phyloP scores from a whole-genome alignment of 2,329 filamentous ascomycete genomes.

The Podosphaera fusca region DNA sequence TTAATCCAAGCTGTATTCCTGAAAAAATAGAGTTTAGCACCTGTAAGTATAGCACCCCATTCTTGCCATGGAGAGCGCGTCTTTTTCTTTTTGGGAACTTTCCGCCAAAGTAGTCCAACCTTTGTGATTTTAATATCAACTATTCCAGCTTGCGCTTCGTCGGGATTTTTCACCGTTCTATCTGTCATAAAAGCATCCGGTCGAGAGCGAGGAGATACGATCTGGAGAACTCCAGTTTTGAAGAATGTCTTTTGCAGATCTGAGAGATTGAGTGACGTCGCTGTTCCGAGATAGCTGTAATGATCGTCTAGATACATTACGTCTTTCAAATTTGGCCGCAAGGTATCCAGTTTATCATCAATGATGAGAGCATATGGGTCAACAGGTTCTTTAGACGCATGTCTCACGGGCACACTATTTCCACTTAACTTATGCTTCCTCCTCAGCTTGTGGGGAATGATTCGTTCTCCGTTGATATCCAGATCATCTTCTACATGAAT shows the following conservation, averaged over 20 bases:
- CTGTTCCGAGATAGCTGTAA: conserved; percentile 67
- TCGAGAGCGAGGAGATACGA: conserved; percentile 77
- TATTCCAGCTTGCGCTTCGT: conserved; percentile 72
- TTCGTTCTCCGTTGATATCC: conserved; percentile 53
- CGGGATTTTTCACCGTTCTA: conserved; percentile 60
- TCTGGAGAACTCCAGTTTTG: conserved; percentile 77
- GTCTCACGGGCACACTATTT: conserved; percentile 38
- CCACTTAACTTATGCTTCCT: conserved; percentile 45
- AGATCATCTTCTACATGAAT: conserved; percentile 90
- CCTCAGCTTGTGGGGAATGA: conserved; percentile 46
- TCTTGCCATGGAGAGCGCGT: conserved; percentile 93
- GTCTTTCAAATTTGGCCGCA: conserved; percentile 76
- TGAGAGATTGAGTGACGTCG: conserved; percentile 51
- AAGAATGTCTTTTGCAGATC: conserved; percentile 76
- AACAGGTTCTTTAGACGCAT: conserved; percentile 57
- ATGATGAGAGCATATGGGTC: conserved; percentile 91
- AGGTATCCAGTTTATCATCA: conserved; percentile 60
- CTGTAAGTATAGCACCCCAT: conserved; percentile 90
- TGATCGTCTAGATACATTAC: conserved; percentile 80
- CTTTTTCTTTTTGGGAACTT: conserved; percentile 83
- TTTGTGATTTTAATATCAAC: conserved; percentile 97
- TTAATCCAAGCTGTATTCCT: conserved; percentile 86
- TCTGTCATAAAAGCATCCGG: conserved; percentile 91
- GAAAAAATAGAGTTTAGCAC: conserved; percentile 95
- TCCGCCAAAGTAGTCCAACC: conserved; percentile 83